phyloP scores from a whole-genome alignment of 257 asterid genomes.

The Solanum bulbocastanum region DNA sequence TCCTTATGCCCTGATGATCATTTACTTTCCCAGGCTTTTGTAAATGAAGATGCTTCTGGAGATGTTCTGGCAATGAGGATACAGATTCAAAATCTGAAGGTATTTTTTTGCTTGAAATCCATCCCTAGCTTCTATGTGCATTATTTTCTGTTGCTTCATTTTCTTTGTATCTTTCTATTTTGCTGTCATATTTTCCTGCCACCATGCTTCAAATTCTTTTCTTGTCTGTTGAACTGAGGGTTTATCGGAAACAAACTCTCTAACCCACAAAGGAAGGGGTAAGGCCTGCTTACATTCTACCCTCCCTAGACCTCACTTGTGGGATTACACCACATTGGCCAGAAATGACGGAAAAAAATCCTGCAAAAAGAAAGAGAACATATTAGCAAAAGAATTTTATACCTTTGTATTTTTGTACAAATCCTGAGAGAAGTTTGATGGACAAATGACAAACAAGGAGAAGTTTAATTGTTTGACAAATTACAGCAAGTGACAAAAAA shows the following conservation, averaged over 20 bases:
- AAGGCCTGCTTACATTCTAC: background rate
- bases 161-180: background rate
- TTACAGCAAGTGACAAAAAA: background rate
- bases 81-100: slow-evolving; percentile 76
- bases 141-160: background rate
- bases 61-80: slow-evolving; percentile 73
- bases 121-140: background rate
- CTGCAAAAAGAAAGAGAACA: background rate
- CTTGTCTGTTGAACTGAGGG: background rate
- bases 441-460: background rate
- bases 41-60: slow-evolving; percentile 85
- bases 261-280: background rate
- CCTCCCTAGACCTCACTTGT: background rate
- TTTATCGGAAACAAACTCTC: background rate
- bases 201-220: background rate
- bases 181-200: background rate
- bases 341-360: background rate
- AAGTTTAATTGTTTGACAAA: background rate
- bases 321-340: background rate
- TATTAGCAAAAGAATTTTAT: background rate
- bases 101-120: slow-evolving; percentile 5
- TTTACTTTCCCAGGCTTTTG: slow-evolving; percentile 48
- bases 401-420: background rate
- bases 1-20: background rate
- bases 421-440: background rate